Percentiles rank a stretch among this genome's conserved stretches.
These are phyloP conservation scores for Raddia distichophylla DNA, from an alignment of 176 grass and related monocot species.

Conservation along the genomic window DNA sequence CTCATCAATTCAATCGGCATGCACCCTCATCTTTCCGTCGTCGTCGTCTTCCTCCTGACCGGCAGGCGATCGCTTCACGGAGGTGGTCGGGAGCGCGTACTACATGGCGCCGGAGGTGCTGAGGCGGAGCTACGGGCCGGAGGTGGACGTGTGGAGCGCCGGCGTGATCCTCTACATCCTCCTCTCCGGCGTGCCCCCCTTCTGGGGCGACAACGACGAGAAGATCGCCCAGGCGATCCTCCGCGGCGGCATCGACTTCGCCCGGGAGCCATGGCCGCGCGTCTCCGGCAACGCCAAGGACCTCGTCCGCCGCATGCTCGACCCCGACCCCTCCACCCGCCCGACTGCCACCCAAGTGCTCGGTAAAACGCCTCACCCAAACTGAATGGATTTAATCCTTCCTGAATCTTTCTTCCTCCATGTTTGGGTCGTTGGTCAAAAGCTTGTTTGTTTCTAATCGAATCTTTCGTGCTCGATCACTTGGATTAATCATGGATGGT, in stretches of 20 bases:
- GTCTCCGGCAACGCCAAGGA: constrained; percentile 79
- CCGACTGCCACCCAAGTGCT: constrained; percentile 71
- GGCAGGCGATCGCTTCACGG: constrained; percentile 71
- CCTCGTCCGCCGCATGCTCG: constrained; percentile 73
- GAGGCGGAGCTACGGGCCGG: constrained; percentile 65
- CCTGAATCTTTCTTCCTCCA: too few relatives aligned
- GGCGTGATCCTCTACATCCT: constrained; percentile 96
- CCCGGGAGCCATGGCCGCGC: constrained; percentile 72
- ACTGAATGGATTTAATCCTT: too few relatives aligned
- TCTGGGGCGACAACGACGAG: constrained; percentile 91
- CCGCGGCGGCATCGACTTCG: constrained; percentile 53
- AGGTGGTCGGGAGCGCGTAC: constrained; percentile 87
- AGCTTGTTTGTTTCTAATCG: too few relatives aligned
- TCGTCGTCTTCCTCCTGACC: background rate
- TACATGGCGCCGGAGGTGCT: constrained; percentile 92
- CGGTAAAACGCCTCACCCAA: constrained; percentile 26
- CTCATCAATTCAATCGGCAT: too few relatives aligned
- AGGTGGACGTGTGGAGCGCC: constrained; percentile 89
- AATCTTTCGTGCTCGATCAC: too few relatives aligned
- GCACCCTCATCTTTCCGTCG: too few relatives aligned
- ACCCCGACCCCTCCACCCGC: constrained; percentile 54
- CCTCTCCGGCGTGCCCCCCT: constrained; percentile 77
- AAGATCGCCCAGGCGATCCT: constrained; percentile 84
- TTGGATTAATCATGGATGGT: background rate
- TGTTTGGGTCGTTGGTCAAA: too few relatives aligned